Evolutionary conservation across 108 stramenopile species (phyloP).

Genomic region (Nannochloropsis salina): DNA sequence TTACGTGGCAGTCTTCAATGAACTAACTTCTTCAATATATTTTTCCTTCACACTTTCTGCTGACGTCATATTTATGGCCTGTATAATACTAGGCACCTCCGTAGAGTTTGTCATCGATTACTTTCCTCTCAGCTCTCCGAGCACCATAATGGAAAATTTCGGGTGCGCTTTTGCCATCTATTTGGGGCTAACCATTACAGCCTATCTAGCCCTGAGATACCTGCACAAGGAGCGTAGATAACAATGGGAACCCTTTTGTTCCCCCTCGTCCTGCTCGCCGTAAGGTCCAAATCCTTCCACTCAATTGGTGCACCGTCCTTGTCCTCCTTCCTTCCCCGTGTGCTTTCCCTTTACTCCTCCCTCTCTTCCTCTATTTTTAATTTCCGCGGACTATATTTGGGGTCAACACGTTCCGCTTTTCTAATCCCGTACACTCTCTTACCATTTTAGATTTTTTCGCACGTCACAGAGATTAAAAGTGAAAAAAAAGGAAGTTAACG

Average conservation of each 20-base stretch:
- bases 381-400: too few species aligned
- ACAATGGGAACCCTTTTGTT: too few species aligned
- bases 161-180: neutral
- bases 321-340: neutral
- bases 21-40: neutral
- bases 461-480: too few species aligned
- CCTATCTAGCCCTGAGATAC: neutral
- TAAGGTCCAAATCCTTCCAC: too few species aligned
- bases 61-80: too few species aligned
- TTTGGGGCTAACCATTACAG: neutral
- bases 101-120: slow-evolving; percentile 11
- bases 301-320: neutral
- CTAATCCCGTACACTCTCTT: too few species aligned
- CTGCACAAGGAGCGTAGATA: neutral
- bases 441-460: too few species aligned
- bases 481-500: too few species aligned
- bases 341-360: neutral
- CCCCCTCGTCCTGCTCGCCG: too few species aligned
- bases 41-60: neutral
- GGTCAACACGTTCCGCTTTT: too few species aligned
- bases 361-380: neutral
- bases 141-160: neutral
- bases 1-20: neutral
- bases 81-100: neutral
- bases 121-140: neutral